Evolutionary conservation across 2,329 filamentous ascomycete genomes (phyloP).

Genomic region (Aureobasidium uvarum): DNA sequence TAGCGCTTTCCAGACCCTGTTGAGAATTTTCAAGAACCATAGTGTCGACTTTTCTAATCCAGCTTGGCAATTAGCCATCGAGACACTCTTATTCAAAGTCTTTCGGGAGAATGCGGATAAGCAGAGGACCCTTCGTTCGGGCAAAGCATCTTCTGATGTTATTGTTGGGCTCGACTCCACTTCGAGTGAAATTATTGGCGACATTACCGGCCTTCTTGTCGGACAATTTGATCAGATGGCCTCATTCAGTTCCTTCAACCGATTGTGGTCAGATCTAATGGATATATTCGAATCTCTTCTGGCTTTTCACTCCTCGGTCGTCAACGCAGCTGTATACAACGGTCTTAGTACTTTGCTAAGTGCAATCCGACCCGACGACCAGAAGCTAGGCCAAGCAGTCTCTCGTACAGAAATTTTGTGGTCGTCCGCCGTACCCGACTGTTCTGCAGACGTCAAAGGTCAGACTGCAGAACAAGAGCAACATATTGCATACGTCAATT

Average conservation of each 20-base stretch:
- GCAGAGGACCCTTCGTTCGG: constrained; percentile 29
- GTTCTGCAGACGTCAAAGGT: constrained; percentile 26
- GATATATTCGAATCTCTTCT: constrained; percentile 61
- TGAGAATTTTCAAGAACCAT: constrained; percentile 89
- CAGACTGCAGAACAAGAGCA: constrained; percentile 66
- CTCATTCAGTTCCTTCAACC: constrained; percentile 63
- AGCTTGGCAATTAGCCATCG: constrained; percentile 80
- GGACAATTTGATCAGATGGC: constrained; percentile 74
- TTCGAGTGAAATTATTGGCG: constrained; percentile 69
- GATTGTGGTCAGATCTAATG: constrained; percentile 73
- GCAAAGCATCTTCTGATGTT: not conserved
- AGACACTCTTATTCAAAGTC: constrained; percentile 76
- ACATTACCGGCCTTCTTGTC: constrained; percentile 69
- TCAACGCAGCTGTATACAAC: constrained; percentile 46
- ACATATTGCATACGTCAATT: constrained; percentile 77
- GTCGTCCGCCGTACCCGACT: constrained; percentile 35
- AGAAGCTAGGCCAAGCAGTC: constrained; percentile 34
- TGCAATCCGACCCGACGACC: constrained; percentile 31
- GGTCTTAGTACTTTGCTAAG: constrained; percentile 44
- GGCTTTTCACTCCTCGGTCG: constrained; percentile 40
- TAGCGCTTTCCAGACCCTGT: constrained; percentile 84
- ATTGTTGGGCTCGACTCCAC: constrained; percentile 54
- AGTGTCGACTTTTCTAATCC: constrained; percentile 74
- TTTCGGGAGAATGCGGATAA: constrained; percentile 43
- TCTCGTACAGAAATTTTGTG: constrained; percentile 36